These are phyloP conservation scores for Rubus idaeus DNA, from an alignment of 306 rosid genomes.

Conservation along the genomic window DNA sequence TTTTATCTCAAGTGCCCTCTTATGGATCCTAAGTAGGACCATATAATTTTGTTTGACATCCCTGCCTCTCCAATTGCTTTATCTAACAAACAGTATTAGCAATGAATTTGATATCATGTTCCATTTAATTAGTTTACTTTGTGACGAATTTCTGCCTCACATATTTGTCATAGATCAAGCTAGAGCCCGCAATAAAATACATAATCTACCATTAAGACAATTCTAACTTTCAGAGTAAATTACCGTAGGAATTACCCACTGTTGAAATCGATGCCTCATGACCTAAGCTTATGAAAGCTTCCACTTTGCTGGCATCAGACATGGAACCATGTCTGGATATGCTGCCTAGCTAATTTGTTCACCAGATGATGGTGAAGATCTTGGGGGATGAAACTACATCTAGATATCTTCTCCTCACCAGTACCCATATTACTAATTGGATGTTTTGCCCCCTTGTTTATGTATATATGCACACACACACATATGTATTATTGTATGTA, in stretches of 20 bases:
- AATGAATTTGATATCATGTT: neutral
- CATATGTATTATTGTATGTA: neutral
- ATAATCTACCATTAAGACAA: neutral
- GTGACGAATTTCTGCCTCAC: neutral
- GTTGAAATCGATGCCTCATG: neutral
- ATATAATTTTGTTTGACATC: neutral
- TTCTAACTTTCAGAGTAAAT: neutral
- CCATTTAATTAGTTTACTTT: neutral
- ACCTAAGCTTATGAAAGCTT: neutral
- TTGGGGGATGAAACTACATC: neutral
- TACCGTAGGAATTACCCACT: neutral
- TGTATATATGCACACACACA: neutral
- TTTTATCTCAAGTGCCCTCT: neutral
- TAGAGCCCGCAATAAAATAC: neutral
- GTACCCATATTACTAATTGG: neutral
- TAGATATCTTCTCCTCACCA: neutral
- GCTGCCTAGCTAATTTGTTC: neutral
- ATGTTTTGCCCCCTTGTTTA: neutral
- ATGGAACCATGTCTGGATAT: neutral
- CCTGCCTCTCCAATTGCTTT: neutral
- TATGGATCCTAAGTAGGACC: constrained; percentile 1
- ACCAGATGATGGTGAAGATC: neutral
- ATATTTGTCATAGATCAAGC: neutral
- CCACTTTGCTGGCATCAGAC: neutral
- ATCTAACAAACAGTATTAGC: neutral